phyloP scores from a whole-genome alignment of 2,329 filamentous ascomycete species.

The Neobulgaria alba region DNA sequence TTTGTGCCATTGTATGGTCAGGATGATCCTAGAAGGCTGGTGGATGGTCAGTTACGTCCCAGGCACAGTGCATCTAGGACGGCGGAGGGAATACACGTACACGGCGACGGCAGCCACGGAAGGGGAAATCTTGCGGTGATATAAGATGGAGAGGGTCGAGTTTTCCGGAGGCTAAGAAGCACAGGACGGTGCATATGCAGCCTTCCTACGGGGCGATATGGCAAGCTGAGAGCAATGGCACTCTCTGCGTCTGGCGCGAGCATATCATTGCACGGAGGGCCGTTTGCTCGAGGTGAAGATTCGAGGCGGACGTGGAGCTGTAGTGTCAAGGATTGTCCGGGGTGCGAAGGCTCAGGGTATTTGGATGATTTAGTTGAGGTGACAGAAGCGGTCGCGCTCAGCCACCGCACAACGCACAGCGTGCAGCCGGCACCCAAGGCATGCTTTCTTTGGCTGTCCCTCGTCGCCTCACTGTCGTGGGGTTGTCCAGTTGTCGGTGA shows the following conservation, averaged over 20 bases:
- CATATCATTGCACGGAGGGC: conserved; percentile 22
- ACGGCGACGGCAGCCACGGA: conserved; percentile 2
- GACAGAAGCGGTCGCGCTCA: not conserved
- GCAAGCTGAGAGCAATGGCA: conserved; percentile 18
- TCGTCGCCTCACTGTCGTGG: not conserved
- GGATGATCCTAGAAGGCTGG: conserved; percentile 14
- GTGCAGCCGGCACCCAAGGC: not conserved
- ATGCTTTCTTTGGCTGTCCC: not conserved
- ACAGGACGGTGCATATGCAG: conserved; percentile 18
- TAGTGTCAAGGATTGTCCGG: too few species aligned
- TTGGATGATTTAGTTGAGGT: not conserved
- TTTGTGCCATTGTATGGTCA: conserved; percentile 23
- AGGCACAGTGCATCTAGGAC: conserved; percentile 2
- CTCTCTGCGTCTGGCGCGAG: conserved; percentile 20
- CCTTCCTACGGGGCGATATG: conserved; percentile 9
- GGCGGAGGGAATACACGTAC: conserved; percentile 6
- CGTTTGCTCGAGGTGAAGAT: not conserved
- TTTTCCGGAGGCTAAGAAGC: conserved; percentile 11
- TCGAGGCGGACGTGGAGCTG: conserved; percentile 1
- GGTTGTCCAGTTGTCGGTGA: not conserved
- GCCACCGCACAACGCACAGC: not conserved
- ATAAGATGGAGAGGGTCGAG: conserved; percentile 13
- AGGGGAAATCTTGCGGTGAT: conserved; percentile 7
- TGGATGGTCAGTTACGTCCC: conserved; percentile 16
- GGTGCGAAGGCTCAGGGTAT: too few species aligned